Evolutionary conservation across 768 basidiomycete genomes (phyloP), one percentile per base, ranked within the genome.

Genomic region (Amanita rubescens): DNA sequence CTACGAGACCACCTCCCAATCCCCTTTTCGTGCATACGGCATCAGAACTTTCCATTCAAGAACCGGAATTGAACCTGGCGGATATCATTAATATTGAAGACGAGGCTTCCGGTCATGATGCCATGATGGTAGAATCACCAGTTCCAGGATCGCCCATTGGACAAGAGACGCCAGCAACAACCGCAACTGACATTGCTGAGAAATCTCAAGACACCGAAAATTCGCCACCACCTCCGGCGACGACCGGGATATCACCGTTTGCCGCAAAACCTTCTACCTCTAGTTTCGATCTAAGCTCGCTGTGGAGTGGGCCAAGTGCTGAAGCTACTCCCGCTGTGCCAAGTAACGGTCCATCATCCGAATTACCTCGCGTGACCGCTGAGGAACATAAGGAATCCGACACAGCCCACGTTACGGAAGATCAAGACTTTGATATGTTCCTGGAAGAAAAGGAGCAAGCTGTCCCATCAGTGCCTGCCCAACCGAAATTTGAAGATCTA

Each of bases 351-450:
- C 55, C 59, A 2, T 17, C 63, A 0, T 58, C 57, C 8, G 53
- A 55, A 8, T 63, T 64, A 25, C 60, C 67, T 19, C 59, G 60
- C 11, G 62, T 65, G 7, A 62, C 62, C 22, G 59, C 62, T 12
- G 68, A 65, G 22, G 69, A 67, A 15, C 67, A 67, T 3, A 75
- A 71, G 58, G 74, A 77, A 60, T 68, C 69, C 37, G 75, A 72
- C 32, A 46, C 44, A 2, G 63, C 55, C 39, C 60, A 59, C 47
- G 79, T 75, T 55, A 76, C 83, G 9, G 81, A 83, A 50, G 90
- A 91, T 67, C 79, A 82, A 57, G 90, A 91, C 65, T 91, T 94
- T 61, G 90, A 92, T 59, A 87, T 91, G 82, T 85, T 91, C 62
- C 68, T 94, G 35, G 79, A 82, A 54, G 72, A 76, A 25, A 49